Percentiles rank a stretch among this genome's conserved stretches.
Evolutionary conservation across 2,329 filamentous ascomycete species (phyloP).

Genomic region (Venturia pyrina): DNA sequence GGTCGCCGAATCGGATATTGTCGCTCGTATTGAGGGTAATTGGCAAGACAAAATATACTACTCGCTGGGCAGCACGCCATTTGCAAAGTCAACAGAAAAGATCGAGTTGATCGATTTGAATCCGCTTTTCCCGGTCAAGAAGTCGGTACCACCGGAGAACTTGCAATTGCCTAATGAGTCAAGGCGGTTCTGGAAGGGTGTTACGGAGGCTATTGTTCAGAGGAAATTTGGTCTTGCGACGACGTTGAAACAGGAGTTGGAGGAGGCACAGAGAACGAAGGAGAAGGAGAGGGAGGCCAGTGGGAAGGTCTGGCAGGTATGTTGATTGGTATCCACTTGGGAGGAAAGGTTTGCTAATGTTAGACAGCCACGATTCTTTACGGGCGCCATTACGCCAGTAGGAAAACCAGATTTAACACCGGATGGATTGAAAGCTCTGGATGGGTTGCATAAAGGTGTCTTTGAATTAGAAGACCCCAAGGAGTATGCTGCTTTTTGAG

Average conservation of each 20-base stretch:
- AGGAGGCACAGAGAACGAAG: slow-evolving; percentile 79
- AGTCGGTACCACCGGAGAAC: slow-evolving; percentile 66
- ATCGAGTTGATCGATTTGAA: slow-evolving; percentile 75
- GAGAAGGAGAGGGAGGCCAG: slow-evolving; percentile 67
- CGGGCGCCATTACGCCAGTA: slow-evolving; percentile 45
- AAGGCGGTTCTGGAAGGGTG: slow-evolving; percentile 73
- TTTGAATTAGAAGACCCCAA: slow-evolving; percentile 38
- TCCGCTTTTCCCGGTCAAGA: slow-evolving; percentile 71
- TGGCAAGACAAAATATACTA: slow-evolving; percentile 70
- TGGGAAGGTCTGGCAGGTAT: slow-evolving; percentile 54
- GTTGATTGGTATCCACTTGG: not conserved
- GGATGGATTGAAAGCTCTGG: slow-evolving; percentile 49
- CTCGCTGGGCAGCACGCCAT: slow-evolving; percentile 38
- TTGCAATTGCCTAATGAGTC: slow-evolving; percentile 84
- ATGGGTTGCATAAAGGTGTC: slow-evolving; percentile 43
- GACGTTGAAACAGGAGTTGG: slow-evolving; percentile 77
- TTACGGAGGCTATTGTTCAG: slow-evolving; percentile 73
- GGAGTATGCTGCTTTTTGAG: slow-evolving; percentile 28
- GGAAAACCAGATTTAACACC: slow-evolving; percentile 54
- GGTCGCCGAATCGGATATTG: slow-evolving; percentile 72
- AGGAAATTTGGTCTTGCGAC: slow-evolving; percentile 84
- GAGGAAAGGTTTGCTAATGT: not conserved
- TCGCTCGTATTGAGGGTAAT: slow-evolving; percentile 71
- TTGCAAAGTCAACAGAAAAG: slow-evolving; percentile 39
- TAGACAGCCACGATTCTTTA: slow-evolving; percentile 72